Conservation (phyloP, 2,329 filamentous ascomycete genomes). For the Drechslerella dactyloides region DNA sequence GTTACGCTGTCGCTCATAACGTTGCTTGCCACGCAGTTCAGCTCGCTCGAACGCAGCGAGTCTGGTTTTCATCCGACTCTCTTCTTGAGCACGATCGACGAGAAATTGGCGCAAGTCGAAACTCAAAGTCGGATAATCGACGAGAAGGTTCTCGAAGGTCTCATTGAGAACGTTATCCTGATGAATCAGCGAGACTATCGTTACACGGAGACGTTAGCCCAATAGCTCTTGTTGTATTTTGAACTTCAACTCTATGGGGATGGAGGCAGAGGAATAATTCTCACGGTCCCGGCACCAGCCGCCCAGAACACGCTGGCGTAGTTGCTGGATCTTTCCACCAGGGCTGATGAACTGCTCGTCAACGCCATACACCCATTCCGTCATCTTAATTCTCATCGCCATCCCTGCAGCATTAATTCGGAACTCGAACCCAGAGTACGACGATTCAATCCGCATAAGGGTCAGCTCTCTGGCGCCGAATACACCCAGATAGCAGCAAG, state of each 20-base stretch:
- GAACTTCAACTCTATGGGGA: background rate
- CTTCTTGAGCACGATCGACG: constrained; percentile 21
- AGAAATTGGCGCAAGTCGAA: constrained; percentile 38
- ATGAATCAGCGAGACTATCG: constrained; percentile 28
- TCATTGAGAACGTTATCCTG: constrained; percentile 21
- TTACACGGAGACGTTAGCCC: background rate
- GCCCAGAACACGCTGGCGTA: constrained; percentile 23
- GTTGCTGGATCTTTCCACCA: constrained; percentile 23
- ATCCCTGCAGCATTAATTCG: constrained; percentile 20
- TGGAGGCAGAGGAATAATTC: background rate
- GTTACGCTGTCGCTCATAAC: constrained; percentile 19
- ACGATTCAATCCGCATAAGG: constrained; percentile 20
- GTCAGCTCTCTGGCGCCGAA: constrained; percentile 3
- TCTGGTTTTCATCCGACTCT: constrained; percentile 20
- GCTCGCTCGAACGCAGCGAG: constrained; percentile 25
- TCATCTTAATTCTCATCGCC: constrained; percentile 32
- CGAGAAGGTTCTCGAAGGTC: constrained; percentile 27
- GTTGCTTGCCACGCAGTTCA: constrained; percentile 9
- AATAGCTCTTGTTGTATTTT: background rate
- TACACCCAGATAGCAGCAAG: constrained; percentile 33
- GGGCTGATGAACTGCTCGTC: constrained; percentile 20
- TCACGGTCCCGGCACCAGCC: constrained; percentile 46
- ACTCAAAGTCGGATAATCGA: constrained; percentile 13
- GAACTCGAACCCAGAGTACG: constrained; percentile 36
- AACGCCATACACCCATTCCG: constrained; percentile 33